Base-by-base conservation (phyloP, 1,139 yeast genomes). In the Sugiyamaella grinbergsii region DNA sequence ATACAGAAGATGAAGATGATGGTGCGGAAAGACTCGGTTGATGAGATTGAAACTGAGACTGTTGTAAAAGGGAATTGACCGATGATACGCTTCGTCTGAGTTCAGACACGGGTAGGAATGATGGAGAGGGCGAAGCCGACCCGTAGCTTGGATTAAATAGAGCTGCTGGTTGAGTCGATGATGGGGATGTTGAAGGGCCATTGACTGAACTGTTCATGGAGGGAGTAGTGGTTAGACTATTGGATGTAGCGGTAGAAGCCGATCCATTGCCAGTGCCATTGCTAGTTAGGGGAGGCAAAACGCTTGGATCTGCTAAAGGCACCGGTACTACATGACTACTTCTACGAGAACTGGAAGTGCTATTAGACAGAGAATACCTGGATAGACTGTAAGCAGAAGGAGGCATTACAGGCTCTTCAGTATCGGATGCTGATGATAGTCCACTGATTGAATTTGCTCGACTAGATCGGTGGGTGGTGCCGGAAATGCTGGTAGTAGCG, bases 391-490 rank as follows among this genome's bases (percentile, higher is more conserved):
- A 60, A 13, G 58, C 55, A 4, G 45, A 29, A 3, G 58, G 62
- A 4, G 58, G 61, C 19, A 58, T 48, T 24, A 64, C 52, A 2
- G 68, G 68, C 44, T 65, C 69, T 41, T 65, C 69, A 18, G 55
- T 64, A 48, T 65, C 68, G 1, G 64, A 59, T 2, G 61, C 64
- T 1, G 61, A 57, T 4, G 65, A 63, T 16, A 60, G 54, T 2
- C 64, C 64, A 20, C 65, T 55, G 15, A 62, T 58, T 4, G 66
- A 62, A 37, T 59, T 55, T 24, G 65, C 57, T 2, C 67, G 55
- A 42, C 49, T 44, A 8, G 49, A 44, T 5, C 52, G 43, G 7
- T 43, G 44, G 18, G 47, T 34, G 6, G 28, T 18, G n/a, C 44
- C 15, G 1, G 43, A 33, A 11, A 45, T 22, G 16, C 37, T 43